Evolutionary conservation across 2,329 filamentous ascomycete genomes (phyloP).

Genomic region (Ustulina deusta): DNA sequence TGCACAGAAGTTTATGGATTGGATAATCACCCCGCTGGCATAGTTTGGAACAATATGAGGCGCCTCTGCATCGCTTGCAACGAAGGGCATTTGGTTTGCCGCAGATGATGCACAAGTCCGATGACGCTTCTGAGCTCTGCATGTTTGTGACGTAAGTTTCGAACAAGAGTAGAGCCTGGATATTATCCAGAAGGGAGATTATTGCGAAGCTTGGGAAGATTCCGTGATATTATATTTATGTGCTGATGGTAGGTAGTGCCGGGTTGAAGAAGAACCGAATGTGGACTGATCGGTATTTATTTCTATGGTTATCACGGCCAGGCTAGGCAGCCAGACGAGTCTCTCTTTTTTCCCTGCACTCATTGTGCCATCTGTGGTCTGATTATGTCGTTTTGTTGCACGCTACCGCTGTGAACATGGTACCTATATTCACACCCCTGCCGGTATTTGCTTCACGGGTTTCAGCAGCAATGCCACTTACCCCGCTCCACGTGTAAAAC

Average conservation of each 20-base stretch:
- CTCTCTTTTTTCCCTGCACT: not conserved
- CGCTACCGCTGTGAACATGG: not conserved
- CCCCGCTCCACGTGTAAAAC: not conserved
- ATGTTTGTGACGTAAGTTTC: not conserved
- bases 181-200: too few species aligned
- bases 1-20: conserved; percentile 28
- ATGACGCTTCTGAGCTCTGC: not conserved
- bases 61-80: conserved; percentile 22
- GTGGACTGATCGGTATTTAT: not conserved
- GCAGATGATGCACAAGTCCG: conserved; percentile 26
- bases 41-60: conserved; percentile 25
- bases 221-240: not conserved
- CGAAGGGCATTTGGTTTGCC: conserved; percentile 21
- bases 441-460: not conserved
- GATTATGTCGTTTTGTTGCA: not conserved
- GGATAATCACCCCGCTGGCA: conserved; percentile 29
- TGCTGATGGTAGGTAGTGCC: not conserved
- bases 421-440: not conserved
- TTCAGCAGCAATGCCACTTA: not conserved
- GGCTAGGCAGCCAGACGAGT: not conserved
- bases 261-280: not conserved
- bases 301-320: not conserved
- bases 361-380: not conserved
- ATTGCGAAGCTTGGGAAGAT: not conserved
- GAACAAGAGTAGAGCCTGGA: not conserved